A percentile compares a stretch with the other conserved stretches of the same genome.
phyloP scores from a whole-genome alignment of 2,329 filamentous ascomycete genomes.

The Trichoderma harzianum region DNA sequence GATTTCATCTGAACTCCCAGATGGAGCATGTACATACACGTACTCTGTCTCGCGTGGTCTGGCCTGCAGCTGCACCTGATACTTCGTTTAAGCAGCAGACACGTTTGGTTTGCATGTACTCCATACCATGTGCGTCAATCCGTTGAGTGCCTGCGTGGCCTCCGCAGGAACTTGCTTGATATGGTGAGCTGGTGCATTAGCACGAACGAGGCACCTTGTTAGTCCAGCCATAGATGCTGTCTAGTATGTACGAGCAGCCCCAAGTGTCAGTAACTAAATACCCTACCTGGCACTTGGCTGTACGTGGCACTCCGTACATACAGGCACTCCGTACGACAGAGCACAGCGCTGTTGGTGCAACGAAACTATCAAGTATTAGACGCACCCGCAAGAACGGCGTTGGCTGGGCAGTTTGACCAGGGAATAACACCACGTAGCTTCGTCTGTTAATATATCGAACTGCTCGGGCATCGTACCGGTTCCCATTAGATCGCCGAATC shows the following conservation, averaged over 20 bases:
- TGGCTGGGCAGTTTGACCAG: neutral
- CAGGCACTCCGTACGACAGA: neutral
- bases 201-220: neutral
- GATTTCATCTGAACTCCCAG: neutral
- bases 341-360: neutral
- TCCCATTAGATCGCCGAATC: neutral
- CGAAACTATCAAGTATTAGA: too few species aligned
- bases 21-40: neutral
- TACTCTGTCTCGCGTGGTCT: neutral
- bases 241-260: neutral
- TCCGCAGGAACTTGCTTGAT: neutral
- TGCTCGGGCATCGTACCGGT: neutral
- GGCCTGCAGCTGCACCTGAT: constrained; percentile 4
- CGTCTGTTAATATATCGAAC: neutral
- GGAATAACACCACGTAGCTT: neutral
- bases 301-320: neutral
- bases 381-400: neutral
- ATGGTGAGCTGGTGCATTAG: neutral
- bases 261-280: neutral
- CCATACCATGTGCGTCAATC: neutral
- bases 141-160: neutral
- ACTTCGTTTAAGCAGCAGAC: neutral
- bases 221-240: neutral
- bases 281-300: too few species aligned
- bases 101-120: neutral